Evolutionary conservation across 768 basidiomycete genomes (phyloP).

Genomic region (Sporobolomyces phaffii): DNA sequence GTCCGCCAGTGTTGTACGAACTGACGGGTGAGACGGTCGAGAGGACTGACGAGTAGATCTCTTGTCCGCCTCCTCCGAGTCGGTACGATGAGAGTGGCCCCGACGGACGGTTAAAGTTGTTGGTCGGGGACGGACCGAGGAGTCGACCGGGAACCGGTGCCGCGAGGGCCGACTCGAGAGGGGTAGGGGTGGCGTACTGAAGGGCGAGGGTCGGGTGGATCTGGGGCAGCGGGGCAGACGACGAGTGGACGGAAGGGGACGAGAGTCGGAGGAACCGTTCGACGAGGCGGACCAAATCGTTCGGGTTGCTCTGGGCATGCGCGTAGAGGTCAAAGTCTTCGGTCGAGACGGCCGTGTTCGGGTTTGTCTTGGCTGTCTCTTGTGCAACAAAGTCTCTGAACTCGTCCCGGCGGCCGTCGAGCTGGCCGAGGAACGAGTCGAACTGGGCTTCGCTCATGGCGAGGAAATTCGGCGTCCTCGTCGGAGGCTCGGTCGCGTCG

Average conservation of each 20-base stretch:
- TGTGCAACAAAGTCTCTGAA: conserved; percentile 23
- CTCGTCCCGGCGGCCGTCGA: conserved; percentile 13
- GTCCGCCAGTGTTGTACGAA: background rate
- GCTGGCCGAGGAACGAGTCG: conserved; percentile 20
- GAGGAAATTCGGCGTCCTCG: conserved; percentile 30
- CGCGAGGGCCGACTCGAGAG: conserved; percentile 31
- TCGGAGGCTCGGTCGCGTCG: background rate
- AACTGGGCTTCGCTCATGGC: conserved; percentile 27
- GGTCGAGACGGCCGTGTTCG: background rate
- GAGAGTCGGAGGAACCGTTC: conserved; percentile 33
- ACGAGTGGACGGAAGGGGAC: background rate
- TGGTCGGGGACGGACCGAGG: conserved; percentile 16
- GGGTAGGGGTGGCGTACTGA: conserved; percentile 30
- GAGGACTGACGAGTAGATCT: conserved; percentile 27
- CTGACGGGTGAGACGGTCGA: conserved; percentile 21
- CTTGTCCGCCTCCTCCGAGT: background rate
- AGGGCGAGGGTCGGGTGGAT: conserved; percentile 36
- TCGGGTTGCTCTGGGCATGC: conserved; percentile 28
- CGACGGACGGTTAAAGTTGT: background rate
- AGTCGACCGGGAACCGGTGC: conserved; percentile 33
- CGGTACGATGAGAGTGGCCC: background rate
- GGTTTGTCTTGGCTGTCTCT: background rate
- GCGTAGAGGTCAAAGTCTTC: conserved; percentile 30
- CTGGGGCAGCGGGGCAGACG: conserved; percentile 3
- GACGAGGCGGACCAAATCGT: conserved; percentile 28